Base-by-base conservation (phyloP, 2,329 filamentous ascomycete species). In the Pyrenochaeta sp. region DNA sequence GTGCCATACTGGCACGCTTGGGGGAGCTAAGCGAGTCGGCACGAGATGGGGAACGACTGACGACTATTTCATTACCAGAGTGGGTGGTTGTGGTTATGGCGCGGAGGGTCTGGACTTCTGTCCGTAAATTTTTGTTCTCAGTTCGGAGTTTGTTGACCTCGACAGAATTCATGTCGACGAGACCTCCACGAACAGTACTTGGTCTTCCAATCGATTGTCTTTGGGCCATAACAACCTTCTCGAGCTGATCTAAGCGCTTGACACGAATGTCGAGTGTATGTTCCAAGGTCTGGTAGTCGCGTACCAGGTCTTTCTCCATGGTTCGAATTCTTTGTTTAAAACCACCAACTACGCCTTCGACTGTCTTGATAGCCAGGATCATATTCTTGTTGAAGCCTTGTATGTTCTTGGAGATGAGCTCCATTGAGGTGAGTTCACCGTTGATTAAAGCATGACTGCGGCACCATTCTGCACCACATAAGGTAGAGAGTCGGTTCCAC, bases 381-480 rank as follows among this genome's bases (percentile, higher is more conserved):
- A 99, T 83, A 72, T 97, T 98, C 75, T 93, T 91, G 69, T 90
- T 91, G 77, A 98, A 98, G 1, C 90, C 91, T 0, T 90, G 89
- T 4, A 98, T 83, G 77, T 95, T 92, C 44, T 88, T 93, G 1
- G 88, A 87, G 56, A 99, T 90, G 12, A 92, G 88, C 68, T 97
- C 94, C 30, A 96, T 83, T 11, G 90, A 92, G 0, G 93, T 92
- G 6, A 96, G 79, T 54, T 94, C 90, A 17, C 92, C 91, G 67
- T 95, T 94, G 70, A 98, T 90, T 20, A 97, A 85, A 51, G 89
- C 90, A 75, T 98, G 93, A 67, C 89, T 87, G 73, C 97, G 90
- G 4, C 90, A 87, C 94, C 95, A 99, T 70, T 98, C 95, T 0
- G 87, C 85, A 10, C 95, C 95, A 67, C 95, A 98, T 37, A 98